These are phyloP conservation scores for Ehretia macrophylla DNA, from an alignment of 257 asterid species.

Conservation along the genomic window DNA sequence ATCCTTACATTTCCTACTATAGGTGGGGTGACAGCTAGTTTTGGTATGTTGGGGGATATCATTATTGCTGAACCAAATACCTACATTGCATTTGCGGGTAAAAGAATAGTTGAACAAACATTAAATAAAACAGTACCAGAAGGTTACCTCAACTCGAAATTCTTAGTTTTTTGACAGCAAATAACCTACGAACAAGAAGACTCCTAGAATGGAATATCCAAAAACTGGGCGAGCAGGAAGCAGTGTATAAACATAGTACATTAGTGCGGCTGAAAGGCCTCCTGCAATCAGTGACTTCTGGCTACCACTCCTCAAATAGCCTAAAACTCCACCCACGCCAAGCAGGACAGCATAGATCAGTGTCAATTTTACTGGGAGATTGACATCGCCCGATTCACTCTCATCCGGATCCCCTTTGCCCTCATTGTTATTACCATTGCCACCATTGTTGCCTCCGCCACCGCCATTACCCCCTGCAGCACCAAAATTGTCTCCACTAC, in stretches of 20 bases:
- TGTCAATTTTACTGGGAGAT: slow-evolving; percentile 92
- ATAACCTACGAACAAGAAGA: too few relatives aligned
- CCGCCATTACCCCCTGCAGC: slow-evolving; percentile 36
- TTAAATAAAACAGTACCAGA: too few relatives aligned
- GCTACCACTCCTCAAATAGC: slow-evolving; percentile 87
- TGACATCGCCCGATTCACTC: slow-evolving; percentile 35
- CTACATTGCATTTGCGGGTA: too few relatives aligned
- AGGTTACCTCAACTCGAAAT: too few relatives aligned
- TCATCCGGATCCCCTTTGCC: slow-evolving; percentile 29
- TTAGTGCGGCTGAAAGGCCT: slow-evolving; percentile 52
- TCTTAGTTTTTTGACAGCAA: too few relatives aligned
- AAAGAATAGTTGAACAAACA: too few relatives aligned
- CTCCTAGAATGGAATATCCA: slow-evolving; percentile 60
- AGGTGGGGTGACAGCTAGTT: too few relatives aligned
- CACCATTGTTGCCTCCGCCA: slow-evolving; percentile 41
- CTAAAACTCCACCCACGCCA: slow-evolving; percentile 82
- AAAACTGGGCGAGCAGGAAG: slow-evolving; percentile 70
- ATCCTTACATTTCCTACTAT: too few relatives aligned
- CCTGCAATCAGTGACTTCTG: slow-evolving; percentile 67
- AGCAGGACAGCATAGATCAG: slow-evolving; percentile 67
- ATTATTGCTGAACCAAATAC: too few relatives aligned
- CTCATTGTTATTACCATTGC: slow-evolving; percentile 16
- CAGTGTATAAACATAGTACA: slow-evolving; percentile 42
- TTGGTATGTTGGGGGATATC: too few relatives aligned
- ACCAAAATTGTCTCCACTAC: slow-evolving; percentile 46